These are phyloP conservation scores for Yamadazyma diddensiae DNA, from an alignment of 1,139 yeast genomes.

Conservation along the genomic window DNA sequence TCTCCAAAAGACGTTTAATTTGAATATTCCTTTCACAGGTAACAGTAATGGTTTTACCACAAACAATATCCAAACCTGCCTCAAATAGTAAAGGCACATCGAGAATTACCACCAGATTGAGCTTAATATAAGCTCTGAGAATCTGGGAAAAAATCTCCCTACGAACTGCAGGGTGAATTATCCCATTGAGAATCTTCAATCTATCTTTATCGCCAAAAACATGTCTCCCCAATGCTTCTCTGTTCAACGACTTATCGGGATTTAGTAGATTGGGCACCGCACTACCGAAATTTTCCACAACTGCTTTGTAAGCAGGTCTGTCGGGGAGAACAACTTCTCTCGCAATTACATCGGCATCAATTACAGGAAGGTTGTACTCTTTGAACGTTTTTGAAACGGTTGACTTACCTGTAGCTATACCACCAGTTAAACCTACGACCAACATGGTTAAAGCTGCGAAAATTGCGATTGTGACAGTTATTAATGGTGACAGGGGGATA, in stretches of 20 bases:
- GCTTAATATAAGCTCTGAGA: conserved; percentile 51
- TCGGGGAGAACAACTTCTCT: conserved; percentile 84
- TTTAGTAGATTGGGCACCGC: conserved; percentile 55
- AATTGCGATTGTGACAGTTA: too few species aligned
- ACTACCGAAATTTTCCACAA: conserved; percentile 57
- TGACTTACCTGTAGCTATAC: conserved; percentile 93
- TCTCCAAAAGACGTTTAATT: conserved; percentile 52
- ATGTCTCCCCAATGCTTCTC: conserved; percentile 72
- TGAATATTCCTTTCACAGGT: conserved; percentile 60
- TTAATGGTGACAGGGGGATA: too few species aligned
- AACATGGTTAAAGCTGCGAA: conserved; percentile 73
- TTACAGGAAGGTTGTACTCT: conserved; percentile 53
- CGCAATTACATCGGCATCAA: conserved; percentile 92
- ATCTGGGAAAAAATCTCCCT: conserved; percentile 61
- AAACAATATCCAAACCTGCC: conserved; percentile 62
- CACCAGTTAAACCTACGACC: conserved; percentile 91
- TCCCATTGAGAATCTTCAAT: conserved; percentile 57
- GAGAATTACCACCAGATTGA: conserved; percentile 57
- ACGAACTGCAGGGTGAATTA: conserved; percentile 90
- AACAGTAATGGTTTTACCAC: conserved; percentile 73
- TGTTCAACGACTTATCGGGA: conserved; percentile 47
- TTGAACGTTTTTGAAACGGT: conserved; percentile 69
- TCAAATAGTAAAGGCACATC: conserved; percentile 93
- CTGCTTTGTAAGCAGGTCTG: conserved; percentile 60
- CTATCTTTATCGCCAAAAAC: conserved; percentile 70